Conservation (phyloP, 352 stramenopile genomes). For the Phytophthora rubi region DNA sequence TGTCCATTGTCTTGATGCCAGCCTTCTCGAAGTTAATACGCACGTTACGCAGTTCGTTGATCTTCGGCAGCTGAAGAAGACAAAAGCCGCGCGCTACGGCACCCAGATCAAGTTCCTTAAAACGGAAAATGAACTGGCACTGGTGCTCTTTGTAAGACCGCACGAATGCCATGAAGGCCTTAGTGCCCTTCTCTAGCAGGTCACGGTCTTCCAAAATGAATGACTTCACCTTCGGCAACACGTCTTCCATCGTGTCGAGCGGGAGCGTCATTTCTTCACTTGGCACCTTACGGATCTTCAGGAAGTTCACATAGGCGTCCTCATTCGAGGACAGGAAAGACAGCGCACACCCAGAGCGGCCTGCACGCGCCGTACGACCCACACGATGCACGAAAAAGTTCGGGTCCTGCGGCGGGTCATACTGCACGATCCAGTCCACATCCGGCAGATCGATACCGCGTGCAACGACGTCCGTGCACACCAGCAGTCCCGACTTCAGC, state of each 20-base stretch:
- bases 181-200: slow-evolving; percentile 98
- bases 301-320: slow-evolving; percentile 97
- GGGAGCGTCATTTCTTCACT: slow-evolving; percentile 80
- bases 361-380: slow-evolving; percentile 96
- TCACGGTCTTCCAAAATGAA: slow-evolving; percentile 95
- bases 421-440: slow-evolving; percentile 99
- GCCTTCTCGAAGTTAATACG: slow-evolving; percentile 87
- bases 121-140: slow-evolving; percentile 98
- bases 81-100: slow-evolving; percentile 89
- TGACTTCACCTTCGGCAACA: slow-evolving; percentile 91
- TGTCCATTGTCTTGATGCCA: slow-evolving; percentile 92
- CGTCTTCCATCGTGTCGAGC: slow-evolving; percentile 70
- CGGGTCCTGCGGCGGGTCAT: slow-evolving; percentile 97
- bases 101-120: slow-evolving; percentile 97
- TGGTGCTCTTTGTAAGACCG: slow-evolving; percentile 99
- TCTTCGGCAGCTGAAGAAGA: slow-evolving; percentile 84
- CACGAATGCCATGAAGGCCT: slow-evolving; percentile 99
- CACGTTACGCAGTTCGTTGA: slow-evolving; percentile 86
- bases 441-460: slow-evolving; percentile 98
- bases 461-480: slow-evolving; percentile 99
- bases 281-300: slow-evolving; percentile 95
- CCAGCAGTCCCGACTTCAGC: slow-evolving; percentile 81
- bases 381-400: slow-evolving; percentile 99
- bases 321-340: slow-evolving; percentile 97
- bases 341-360: slow-evolving; percentile 92